These are phyloP conservation scores for Monilinia laxa DNA, from an alignment of 2,329 filamentous ascomycete genomes.

Conservation along the genomic window DNA sequence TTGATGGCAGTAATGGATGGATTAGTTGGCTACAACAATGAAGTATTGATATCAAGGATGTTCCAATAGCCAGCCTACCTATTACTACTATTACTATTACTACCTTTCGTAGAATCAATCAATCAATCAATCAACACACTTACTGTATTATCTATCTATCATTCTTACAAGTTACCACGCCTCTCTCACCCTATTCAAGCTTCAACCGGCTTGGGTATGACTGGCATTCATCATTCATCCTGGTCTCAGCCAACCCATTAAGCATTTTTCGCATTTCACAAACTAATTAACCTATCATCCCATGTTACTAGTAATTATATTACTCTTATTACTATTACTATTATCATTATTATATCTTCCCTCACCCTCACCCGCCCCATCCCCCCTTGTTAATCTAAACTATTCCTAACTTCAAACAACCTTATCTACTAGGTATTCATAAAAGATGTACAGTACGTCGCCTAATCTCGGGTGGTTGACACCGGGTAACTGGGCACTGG, in stretches of 20 bases:
- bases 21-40: background rate
- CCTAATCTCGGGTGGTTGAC: conserved; percentile 18
- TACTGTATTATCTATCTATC: background rate
- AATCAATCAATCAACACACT: background rate
- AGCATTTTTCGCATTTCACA: background rate
- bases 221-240: background rate
- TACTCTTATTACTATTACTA: no score
- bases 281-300: background rate
- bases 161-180: background rate
- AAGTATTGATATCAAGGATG: background rate
- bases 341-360: no score
- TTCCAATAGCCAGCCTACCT: background rate
- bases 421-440: no score
- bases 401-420: background rate
- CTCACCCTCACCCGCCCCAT: no score
- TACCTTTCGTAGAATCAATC: conserved; percentile 1
- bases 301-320: background rate
- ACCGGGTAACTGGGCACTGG: conserved; percentile 22
- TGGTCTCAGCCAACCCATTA: background rate
- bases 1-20: background rate
- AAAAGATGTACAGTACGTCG: conserved; percentile 1
- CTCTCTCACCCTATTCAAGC: background rate
- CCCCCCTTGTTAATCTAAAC: no score
- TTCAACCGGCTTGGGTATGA: background rate
- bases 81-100: background rate